Base-by-base conservation (phyloP, 192 early-diverging fungal species). In the Thamnidium elegans region DNA sequence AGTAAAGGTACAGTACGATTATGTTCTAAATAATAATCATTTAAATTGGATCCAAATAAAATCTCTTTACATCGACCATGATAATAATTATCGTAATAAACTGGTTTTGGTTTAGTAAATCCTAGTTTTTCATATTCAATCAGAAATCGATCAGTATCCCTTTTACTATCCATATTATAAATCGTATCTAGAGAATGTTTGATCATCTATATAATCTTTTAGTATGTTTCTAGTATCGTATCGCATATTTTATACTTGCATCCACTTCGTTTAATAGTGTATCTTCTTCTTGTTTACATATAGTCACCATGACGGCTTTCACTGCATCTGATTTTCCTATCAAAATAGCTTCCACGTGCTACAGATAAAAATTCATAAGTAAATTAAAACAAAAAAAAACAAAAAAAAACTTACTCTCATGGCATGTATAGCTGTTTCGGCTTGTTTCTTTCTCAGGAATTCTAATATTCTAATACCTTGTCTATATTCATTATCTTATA, bases 41-140 rank as follows among this genome's bases (percentile, higher is more conserved):
- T 61, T 14, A 76, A 34, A 45, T 56, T 52, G 15, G 67, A 64
- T 32, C 74, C 74, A 61, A 76, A 76, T 3, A 76, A 36, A 7
- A 76, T 34, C 47, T 76, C 74, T 20, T 55, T 53, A 34, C 50
- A 55, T 4, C 9, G 11, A 17, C 63, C 63, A 14, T 36, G 26
- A 31, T 65, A 44, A 21, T 39, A 65, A 4, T 65, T 53, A n/a
- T 55, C 52, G 13, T 65, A 53, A 55, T 55, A 44, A n/a, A 55
- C 23, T 17, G 52, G 23, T 23, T 46, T 55, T 11, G 66, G 66
- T 7, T 26, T 58, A n/a, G n/a, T 34, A 32, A 59, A 67, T 10
- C 44, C 69, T 5, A 59, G 26, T 47, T 58, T 56, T 43, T 65
- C 56, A 42, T 64, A 71, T 34, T 71, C 56, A 3, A 31, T 48